Conservation (phyloP, 2,329 filamentous ascomycete species). For the Phyllosticta capitalensis region DNA sequence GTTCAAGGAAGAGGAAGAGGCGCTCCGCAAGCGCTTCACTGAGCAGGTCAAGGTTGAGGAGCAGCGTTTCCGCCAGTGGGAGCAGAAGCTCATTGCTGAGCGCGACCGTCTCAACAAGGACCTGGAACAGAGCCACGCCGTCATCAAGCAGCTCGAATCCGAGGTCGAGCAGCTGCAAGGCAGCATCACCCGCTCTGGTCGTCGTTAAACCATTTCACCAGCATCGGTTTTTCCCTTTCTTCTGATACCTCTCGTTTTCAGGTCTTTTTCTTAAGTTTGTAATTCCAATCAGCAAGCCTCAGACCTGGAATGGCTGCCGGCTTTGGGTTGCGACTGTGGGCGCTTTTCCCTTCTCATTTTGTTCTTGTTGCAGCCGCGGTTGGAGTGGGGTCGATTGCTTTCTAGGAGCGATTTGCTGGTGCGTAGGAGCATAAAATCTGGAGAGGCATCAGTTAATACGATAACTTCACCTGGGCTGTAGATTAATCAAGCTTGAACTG, state of each 20-base stretch:
- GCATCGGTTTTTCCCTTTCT: constrained; percentile 23
- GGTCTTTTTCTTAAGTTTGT: constrained; percentile 30
- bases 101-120: constrained; percentile 99
- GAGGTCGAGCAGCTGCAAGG: constrained; percentile 59
- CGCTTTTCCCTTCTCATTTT: background rate
- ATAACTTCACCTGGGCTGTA: constrained; percentile 9
- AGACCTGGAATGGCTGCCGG: constrained; percentile 3
- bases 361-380: background rate
- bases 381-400: constrained; percentile 8
- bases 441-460: constrained; percentile 9
- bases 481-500: constrained; percentile 9
- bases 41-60: constrained; percentile 99
- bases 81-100: constrained; percentile 99
- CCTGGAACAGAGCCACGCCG: constrained; percentile 89
- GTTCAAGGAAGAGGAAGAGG: constrained; percentile 99
- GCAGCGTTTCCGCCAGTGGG: constrained; percentile 98
- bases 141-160: constrained; percentile 79
- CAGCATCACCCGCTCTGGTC: constrained; percentile 79
- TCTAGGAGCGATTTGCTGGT: constrained; percentile 5
- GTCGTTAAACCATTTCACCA: constrained; percentile 52
- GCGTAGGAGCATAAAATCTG: constrained; percentile 9
- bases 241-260: constrained; percentile 32
- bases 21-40: constrained; percentile 95
- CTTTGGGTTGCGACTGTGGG: constrained; percentile 4
- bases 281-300: constrained; percentile 21